Evolutionary conservation across 495 filamentous ascomycete genomes (phyloP).

Genomic region (Hyaloscypha finlandica): DNA sequence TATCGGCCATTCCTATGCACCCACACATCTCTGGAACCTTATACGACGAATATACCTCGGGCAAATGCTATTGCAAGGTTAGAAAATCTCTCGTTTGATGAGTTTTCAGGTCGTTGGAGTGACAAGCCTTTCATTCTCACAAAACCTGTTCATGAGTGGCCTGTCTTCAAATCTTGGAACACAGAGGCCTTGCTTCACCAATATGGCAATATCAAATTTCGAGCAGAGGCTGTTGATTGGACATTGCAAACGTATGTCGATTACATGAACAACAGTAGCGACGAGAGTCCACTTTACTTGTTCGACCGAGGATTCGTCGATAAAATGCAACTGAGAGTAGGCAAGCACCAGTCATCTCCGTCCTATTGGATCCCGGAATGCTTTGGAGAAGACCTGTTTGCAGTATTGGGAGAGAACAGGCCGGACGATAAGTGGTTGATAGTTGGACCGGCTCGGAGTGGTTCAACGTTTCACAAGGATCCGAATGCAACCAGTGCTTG

Average conservation of each 20-base stretch:
- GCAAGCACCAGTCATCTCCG: slow-evolving; percentile 48
- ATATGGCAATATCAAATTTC: slow-evolving; percentile 70
- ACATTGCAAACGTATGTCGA: slow-evolving; percentile 72
- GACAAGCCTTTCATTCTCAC: slow-evolving; percentile 88
- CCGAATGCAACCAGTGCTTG: slow-evolving; percentile 76
- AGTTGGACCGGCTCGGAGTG: slow-evolving; percentile 83
- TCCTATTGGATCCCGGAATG: slow-evolving; percentile 84
- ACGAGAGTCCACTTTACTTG: slow-evolving; percentile 91
- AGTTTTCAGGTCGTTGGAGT: slow-evolving; percentile 75
- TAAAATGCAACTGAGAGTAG: slow-evolving; percentile 76
- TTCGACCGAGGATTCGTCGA: slow-evolving; percentile 87
- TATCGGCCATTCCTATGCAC: slow-evolving; percentile 92
- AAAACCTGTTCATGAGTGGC: slow-evolving; percentile 81
- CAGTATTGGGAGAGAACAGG: slow-evolving; percentile 73
- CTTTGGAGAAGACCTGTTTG: slow-evolving; percentile 89
- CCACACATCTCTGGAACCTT: slow-evolving; percentile 67
- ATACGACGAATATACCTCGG: slow-evolving; percentile 67
- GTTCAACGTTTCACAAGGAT: slow-evolving; percentile 94
- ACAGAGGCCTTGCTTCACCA: slow-evolving; percentile 59
- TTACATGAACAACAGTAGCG: slow-evolving; percentile 80
- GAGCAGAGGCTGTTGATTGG: slow-evolving; percentile 96
- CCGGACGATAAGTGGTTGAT: slow-evolving; percentile 95
- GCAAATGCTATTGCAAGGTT: slow-evolving; percentile 74
- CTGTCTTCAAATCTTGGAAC: slow-evolving; percentile 74
- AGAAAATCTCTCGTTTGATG: slow-evolving; percentile 64